A percentile compares a stretch with the other conserved stretches of the same genome.
These are phyloP conservation scores for Phylloporus sp. DNA, from an alignment of 768 basidiomycete genomes.

Conservation along the genomic window DNA sequence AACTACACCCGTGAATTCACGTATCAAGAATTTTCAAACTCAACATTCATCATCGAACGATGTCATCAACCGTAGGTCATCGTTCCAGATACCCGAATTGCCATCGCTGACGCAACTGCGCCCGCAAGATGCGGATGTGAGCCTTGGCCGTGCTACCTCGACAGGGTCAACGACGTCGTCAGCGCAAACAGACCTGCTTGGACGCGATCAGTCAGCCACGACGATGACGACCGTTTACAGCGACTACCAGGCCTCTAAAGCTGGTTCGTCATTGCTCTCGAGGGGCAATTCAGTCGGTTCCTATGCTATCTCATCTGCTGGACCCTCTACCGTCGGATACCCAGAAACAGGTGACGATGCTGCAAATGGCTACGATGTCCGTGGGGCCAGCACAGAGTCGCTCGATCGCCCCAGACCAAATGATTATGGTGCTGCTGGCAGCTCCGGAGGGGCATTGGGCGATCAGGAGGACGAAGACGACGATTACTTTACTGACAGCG, in stretches of 20 bases:
- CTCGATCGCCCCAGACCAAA: slow-evolving; percentile 20
- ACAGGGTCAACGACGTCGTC: slow-evolving; percentile 28
- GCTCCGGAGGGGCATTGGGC: slow-evolving; percentile 15
- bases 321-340: slow-evolving; percentile 22
- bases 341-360: slow-evolving; percentile 15
- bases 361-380: slow-evolving; percentile 16
- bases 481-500: slow-evolving; percentile 37
- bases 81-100: not conserved
- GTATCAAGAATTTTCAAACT: slow-evolving; percentile 17
- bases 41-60: slow-evolving; percentile 20
- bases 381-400: slow-evolving; percentile 23
- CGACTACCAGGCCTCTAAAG: slow-evolving; percentile 16
- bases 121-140: slow-evolving; percentile 15
- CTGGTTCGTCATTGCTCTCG: slow-evolving; percentile 9
- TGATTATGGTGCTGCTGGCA: slow-evolving; percentile 17
- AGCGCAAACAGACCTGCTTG: slow-evolving; percentile 20
- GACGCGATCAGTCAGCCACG: slow-evolving; percentile 24
- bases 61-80: slow-evolving; percentile 20
- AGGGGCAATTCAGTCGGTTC: slow-evolving; percentile 18
- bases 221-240: slow-evolving; percentile 23
- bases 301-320: slow-evolving; percentile 16
- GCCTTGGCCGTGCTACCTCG: slow-evolving; percentile 26
- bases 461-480: slow-evolving; percentile 28
- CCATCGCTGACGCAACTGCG: slow-evolving; percentile 2
- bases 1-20: slow-evolving; percentile 10